A percentile compares a stretch with the other conserved stretches of the same genome.
Conservation (phyloP, 495 filamentous ascomycete genomes). For the Letharia lupina region DNA sequence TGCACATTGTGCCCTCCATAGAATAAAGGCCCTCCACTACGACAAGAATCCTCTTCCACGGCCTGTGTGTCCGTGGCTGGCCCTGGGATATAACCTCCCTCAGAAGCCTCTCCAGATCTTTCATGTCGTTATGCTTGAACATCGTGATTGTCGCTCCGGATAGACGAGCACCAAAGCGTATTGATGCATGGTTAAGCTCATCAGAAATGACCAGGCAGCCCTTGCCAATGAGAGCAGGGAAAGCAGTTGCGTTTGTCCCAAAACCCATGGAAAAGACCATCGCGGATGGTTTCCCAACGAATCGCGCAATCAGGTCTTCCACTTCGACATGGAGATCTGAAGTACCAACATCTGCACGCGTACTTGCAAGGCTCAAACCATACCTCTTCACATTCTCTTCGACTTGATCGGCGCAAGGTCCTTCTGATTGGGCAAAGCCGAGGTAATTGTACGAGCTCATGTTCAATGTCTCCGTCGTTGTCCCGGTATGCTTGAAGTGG, state of each 20-base stretch:
- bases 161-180: conserved; percentile 86
- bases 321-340: conserved; percentile 82
- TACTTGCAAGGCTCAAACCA: conserved; percentile 70
- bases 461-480: conserved; percentile 90
- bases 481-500: conserved; percentile 78
- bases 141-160: conserved; percentile 90
- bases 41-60: conserved; percentile 97
- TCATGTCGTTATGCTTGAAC: conserved; percentile 97
- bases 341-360: conserved; percentile 76
- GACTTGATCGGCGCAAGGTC: conserved; percentile 88
- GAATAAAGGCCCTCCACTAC: conserved; percentile 96
- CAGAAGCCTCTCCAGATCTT: conserved; percentile 70
- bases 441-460: conserved; percentile 99
- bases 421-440: conserved; percentile 95
- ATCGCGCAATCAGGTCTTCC: conserved; percentile 78
- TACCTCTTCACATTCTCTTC: conserved; percentile 79
- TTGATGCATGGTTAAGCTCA: conserved; percentile 95
- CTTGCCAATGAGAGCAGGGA: conserved; percentile 84
- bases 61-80: conserved; percentile 90
- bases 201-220: conserved; percentile 91
- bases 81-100: conserved; percentile 91
- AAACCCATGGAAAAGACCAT: conserved; percentile 99
- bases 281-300: conserved; percentile 85
- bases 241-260: conserved; percentile 83
- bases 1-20: conserved; percentile 98